Base-by-base conservation (phyloP, 2,329 filamentous ascomycete species). In the Alternaria arbusti region DNA sequence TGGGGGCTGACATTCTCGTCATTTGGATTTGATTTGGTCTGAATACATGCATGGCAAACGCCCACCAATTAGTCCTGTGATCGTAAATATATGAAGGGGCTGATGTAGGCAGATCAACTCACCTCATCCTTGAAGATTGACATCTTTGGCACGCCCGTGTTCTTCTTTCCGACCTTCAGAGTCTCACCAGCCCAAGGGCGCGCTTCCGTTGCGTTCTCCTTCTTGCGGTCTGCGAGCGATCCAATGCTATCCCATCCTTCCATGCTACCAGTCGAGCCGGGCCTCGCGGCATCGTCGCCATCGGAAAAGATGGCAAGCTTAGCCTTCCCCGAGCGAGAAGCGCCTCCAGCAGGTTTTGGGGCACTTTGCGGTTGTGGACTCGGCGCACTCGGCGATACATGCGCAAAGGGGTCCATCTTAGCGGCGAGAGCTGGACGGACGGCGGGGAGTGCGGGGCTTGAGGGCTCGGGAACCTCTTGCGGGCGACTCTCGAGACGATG, bases 251-350 rank as follows among this genome's bases (percentile, higher is more conserved):
- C 93, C 95, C 96, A 98, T 3, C 94, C 95, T 77, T 90, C 91
- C 2, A 89, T 85, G 46, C 83, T 60, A 84, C 85, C 61, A 84
- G 86, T 78, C 86, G 84, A 60, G 84, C 85, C 73, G 12, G 88
- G 86, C 46, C 87, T 83, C 28, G 81, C 72, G 20, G 84, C 80
- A 46, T 87, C 75, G 63, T 91, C 88, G 0, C 87, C 84, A 73
- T 98, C 95, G 1, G 93, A 94, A 79, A 98, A 98, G 64, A 99
- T 94, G 12, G 92, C 87, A 81, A 98, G 89, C 81, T 98, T 98
- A 10, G 91, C 86, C 78, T 91, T 91, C 58, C 87, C 88, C 12
- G 89, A 86, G 76, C 90, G 94, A 2, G 89, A 84, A 40, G 50
- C 77, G 70, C 63, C 84, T 82, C 44, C 84, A 82, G 84, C 66